Evolutionary conservation across 768 basidiomycete species (phyloP).

Genomic region (Termitomyces sp.): DNA sequence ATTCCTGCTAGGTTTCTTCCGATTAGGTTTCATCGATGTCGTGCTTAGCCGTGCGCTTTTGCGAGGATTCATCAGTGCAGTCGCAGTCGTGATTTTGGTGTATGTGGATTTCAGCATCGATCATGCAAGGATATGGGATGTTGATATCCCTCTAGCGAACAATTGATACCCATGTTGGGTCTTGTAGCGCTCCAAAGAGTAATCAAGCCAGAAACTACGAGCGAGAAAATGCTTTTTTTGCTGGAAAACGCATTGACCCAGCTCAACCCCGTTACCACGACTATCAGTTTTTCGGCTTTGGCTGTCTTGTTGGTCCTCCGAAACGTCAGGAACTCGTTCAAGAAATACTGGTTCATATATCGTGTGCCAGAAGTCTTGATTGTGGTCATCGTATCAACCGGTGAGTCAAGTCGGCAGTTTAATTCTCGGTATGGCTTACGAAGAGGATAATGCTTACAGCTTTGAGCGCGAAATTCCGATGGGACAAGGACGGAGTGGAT

Average conservation of each 20-base stretch:
- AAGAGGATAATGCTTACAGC: conserved; percentile 38
- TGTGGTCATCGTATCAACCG: conserved; percentile 76
- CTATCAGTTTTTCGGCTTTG: conserved; percentile 71
- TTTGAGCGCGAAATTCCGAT: conserved; percentile 59
- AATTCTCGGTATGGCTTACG: background rate
- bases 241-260: conserved; percentile 49
- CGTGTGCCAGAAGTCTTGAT: conserved; percentile 88
- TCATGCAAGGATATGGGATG: background rate
- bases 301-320: conserved; percentile 58
- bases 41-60: conserved; percentile 85
- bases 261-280: conserved; percentile 59
- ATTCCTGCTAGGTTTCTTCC: conserved; percentile 79
- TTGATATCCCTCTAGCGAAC: conserved; percentile 46
- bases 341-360: conserved; percentile 63
- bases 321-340: conserved; percentile 50
- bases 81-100: conserved; percentile 84
- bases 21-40: conserved; percentile 91
- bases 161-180: conserved; percentile 89
- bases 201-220: conserved; percentile 57
- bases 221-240: conserved; percentile 78
- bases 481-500: conserved; percentile 76
- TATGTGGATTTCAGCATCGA: conserved; percentile 26
- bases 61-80: conserved; percentile 81
- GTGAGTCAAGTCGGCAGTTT: conserved; percentile 37
- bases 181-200: conserved; percentile 48